Evolutionary conservation across 1,284 basidiomycete species (phyloP).

Genomic region (Leccinum ponderosum): DNA sequence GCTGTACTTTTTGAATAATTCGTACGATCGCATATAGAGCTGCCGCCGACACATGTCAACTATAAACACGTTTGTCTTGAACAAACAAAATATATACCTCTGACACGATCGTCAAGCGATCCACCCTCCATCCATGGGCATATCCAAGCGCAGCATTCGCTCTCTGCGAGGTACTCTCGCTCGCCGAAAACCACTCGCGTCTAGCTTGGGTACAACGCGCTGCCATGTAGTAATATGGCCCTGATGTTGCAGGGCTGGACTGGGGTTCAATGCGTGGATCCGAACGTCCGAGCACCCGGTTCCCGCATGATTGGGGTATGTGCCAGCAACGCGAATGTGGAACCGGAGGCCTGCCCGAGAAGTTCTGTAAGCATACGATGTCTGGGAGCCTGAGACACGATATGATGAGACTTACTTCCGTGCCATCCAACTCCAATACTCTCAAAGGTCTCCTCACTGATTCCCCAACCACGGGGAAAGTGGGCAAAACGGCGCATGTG

Average conservation of each 20-base stretch:
- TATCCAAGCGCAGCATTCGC: slow-evolving; percentile 57
- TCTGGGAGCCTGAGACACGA: not conserved
- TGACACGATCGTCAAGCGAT: slow-evolving; percentile 78
- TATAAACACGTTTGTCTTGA: not conserved
- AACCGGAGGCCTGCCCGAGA: too few species aligned
- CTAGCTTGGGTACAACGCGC: slow-evolving; percentile 28
- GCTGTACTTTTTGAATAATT: too few species aligned
- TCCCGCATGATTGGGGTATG: slow-evolving; percentile 19
- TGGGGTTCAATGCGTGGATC: too few species aligned
- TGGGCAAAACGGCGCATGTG: slow-evolving; percentile 88
- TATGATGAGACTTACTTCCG: slow-evolving; percentile 67
- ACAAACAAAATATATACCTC: slow-evolving; percentile 52
- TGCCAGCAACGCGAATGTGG: too few species aligned
- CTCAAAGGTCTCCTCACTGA: slow-evolving; percentile 96
- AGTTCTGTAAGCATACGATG: too few species aligned
- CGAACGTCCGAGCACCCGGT: slow-evolving; percentile 28
- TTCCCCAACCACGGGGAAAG: slow-evolving; percentile 91
- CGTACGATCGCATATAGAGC: too few species aligned
- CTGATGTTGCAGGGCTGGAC: too few species aligned
- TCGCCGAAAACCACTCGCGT: slow-evolving; percentile 61
- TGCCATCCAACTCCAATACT: slow-evolving; percentile 93
- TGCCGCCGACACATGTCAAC: too few species aligned
- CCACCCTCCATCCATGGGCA: slow-evolving; percentile 86
- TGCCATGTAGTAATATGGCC: too few species aligned
- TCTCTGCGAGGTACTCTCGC: slow-evolving; percentile 39